Percentiles rank a stretch among this genome's conserved stretches.
These are phyloP conservation scores for Aquanectria penicillioides DNA, from an alignment of 2,329 filamentous ascomycete species.

Conservation along the genomic window DNA sequence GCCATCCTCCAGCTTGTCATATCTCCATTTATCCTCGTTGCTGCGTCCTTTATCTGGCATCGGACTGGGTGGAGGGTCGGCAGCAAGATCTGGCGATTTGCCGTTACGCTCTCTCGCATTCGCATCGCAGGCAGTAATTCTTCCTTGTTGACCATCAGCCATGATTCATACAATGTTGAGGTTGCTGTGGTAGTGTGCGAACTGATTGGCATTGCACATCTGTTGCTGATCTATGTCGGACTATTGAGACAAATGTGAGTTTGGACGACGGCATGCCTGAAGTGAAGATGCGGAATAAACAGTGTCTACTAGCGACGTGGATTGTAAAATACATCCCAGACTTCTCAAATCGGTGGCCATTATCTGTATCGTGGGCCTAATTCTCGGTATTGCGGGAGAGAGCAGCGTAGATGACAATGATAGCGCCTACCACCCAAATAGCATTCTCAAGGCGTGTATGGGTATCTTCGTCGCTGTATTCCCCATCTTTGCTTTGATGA, in stretches of 20 bases:
- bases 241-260: background rate
- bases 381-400: background rate
- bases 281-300: background rate
- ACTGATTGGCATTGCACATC: background rate
- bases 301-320: background rate
- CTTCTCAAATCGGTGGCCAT: background rate
- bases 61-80: background rate
- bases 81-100: background rate
- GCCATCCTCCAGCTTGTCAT: background rate
- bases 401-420: background rate
- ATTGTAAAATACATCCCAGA: background rate
- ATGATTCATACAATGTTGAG: background rate
- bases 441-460: background rate
- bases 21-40: background rate
- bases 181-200: background rate
- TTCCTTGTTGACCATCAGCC: background rate
- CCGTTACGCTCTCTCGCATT: background rate
- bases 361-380: background rate
- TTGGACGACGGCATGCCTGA: rapidly evolving
- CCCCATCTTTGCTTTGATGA: background rate
- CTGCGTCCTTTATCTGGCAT: background rate
- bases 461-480: background rate
- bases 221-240: background rate
- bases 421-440: background rate
- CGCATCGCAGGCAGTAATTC: background rate